phyloP scores from a whole-genome alignment of 2,329 filamentous ascomycete genomes.

The Amphichorda felina region DNA sequence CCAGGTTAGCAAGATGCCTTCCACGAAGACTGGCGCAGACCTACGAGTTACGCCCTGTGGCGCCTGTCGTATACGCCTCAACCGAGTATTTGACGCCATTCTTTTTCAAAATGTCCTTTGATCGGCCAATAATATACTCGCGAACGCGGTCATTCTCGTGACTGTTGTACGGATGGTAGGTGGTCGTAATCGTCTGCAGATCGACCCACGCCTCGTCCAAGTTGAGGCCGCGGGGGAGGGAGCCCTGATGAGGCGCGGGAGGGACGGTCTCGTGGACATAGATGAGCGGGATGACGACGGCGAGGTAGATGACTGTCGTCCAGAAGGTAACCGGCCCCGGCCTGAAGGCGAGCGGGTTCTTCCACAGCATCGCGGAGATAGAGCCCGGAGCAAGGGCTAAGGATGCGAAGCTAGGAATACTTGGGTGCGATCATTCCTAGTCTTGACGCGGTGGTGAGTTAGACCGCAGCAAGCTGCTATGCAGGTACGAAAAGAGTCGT shows the following conservation, averaged over 20 bases:
- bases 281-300: constrained; percentile 60
- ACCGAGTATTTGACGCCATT: constrained; percentile 37
- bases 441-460: no score
- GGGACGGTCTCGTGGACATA: constrained; percentile 69
- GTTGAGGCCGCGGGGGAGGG: constrained; percentile 48
- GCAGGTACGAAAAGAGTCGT: no score
- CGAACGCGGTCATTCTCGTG: constrained; percentile 71
- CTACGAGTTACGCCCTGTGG: background rate
- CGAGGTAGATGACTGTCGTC: constrained; percentile 64
- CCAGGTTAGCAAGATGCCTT: background rate
- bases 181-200: constrained; percentile 59
- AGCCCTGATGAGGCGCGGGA: constrained; percentile 38
- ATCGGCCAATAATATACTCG: constrained; percentile 59
- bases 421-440: no score
- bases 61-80: no score
- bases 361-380: constrained; percentile 13
- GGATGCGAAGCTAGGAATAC: no score
- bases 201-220: constrained; percentile 81
- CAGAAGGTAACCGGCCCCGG: constrained; percentile 74
- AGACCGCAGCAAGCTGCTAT: no score
- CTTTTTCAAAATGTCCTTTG: constrained; percentile 55
- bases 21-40: background rate
- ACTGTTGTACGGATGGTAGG: constrained; percentile 84
- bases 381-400: background rate
- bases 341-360: constrained; percentile 62